phyloP scores from a whole-genome alignment of 768 basidiomycete genomes.

The Naematelia aurantialba region DNA sequence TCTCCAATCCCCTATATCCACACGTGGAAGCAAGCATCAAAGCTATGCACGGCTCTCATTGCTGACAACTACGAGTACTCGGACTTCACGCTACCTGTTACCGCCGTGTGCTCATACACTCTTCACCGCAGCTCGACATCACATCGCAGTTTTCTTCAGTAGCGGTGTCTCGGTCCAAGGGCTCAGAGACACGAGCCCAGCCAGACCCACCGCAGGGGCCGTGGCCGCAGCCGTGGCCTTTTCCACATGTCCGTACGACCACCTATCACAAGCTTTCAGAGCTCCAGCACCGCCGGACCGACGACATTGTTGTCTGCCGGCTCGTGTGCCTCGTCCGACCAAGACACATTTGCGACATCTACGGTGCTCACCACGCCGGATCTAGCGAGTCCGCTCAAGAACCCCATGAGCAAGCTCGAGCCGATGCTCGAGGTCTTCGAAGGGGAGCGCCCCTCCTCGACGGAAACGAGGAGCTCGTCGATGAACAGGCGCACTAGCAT shows the following conservation, averaged over 20 bases:
- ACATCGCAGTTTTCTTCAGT: background rate
- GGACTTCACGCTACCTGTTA: too few species aligned
- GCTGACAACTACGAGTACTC: background rate
- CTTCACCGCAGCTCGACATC: too few species aligned
- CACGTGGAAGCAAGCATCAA: background rate
- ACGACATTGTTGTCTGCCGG: conserved; percentile 29
- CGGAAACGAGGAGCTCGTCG: conserved; percentile 6
- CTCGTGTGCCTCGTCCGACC: conserved; percentile 23
- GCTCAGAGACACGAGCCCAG: background rate
- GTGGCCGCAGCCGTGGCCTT: too few species aligned
- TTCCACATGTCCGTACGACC: conserved; percentile 21
- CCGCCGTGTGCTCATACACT: background rate
- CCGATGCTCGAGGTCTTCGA: conserved; percentile 27
- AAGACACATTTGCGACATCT: conserved; percentile 10
- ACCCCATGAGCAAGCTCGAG: conserved; percentile 13
- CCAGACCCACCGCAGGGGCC: background rate
- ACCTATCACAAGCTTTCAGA: conserved; percentile 3
- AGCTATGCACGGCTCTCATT: background rate
- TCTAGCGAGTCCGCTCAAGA: conserved; percentile 19
- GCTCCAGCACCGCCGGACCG: background rate
- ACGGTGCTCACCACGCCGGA: conserved; percentile 38
- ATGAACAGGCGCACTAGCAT: conserved; percentile 12
- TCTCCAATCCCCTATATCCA: background rate
- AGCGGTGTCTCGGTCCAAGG: background rate
- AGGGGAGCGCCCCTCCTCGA: conserved; percentile 3